Conservation (phyloP, 306 rosid species). For the Heteromeles arbutifolia region DNA sequence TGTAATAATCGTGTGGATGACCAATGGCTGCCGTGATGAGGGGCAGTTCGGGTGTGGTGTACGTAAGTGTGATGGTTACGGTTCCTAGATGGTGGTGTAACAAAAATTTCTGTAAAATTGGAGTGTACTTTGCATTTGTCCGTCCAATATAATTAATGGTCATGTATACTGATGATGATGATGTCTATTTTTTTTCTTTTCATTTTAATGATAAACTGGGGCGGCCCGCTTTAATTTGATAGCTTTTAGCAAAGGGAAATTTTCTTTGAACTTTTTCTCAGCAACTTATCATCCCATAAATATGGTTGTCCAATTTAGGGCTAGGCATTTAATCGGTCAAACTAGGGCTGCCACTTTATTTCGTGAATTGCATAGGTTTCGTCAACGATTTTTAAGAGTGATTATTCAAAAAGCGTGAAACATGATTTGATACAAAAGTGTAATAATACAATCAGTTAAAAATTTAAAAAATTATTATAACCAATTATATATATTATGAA, state of each 20-base stretch:
- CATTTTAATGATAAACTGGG: too few species aligned
- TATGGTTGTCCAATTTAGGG: neutral
- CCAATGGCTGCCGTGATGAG: constrained; percentile 1
- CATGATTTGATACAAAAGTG: too few species aligned
- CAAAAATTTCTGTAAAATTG: neutral
- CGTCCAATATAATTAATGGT: neutral
- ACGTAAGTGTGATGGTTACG: constrained; percentile 5
- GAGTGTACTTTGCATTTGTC: neutral
- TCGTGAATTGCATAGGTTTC: neutral
- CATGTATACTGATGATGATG: too few species aligned
- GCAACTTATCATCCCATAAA: neutral
- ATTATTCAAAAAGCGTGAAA: too few species aligned
- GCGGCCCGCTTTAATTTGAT: neutral
- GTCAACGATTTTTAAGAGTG: neutral
- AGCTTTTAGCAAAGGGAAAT: neutral
- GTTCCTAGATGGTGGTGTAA: neutral
- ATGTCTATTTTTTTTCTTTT: neutral
- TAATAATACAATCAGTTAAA: too few species aligned
- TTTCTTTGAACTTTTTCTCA: neutral
- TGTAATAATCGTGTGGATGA: constrained; percentile 3
- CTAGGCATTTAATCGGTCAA: neutral
- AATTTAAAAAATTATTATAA: too few species aligned
- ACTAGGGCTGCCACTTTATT: neutral
- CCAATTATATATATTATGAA: too few species aligned
- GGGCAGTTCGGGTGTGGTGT: neutral